Base-by-base conservation (phyloP, 345 rosid genomes). In the Ailanthus altissimus region DNA sequence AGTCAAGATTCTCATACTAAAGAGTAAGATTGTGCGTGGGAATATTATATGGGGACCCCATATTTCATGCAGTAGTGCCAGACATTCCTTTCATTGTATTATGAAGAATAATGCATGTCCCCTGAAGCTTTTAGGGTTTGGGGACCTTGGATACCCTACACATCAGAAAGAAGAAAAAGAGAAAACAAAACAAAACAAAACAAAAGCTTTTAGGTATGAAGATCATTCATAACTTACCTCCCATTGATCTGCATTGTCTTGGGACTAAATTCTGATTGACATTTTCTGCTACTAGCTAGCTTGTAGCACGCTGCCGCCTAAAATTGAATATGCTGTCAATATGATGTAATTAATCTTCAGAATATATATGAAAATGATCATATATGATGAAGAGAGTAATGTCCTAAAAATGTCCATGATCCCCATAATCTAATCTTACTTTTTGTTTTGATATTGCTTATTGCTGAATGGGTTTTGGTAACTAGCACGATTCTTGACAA, bases 1-100 rank as follows among this genome's bases (percentile, higher is more conserved):
- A 80, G 94, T 92, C 89, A 88, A 92, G 85, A 90, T 88, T 90
- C 80, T 89, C 90, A 88, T 56, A 80, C 93, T 54, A n/a, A 32
- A 58, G 49, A 64, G 65, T 38, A 57, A 80, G 80, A 86, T 79
- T 79, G 7, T 75, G 59, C 73, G 73, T 75, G 59, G 75, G 73
- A 60, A 77, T 18, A 59, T 66, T 18, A 59, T 66, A 64, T 62
- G 64, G 81, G 83, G 78, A 77, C 88, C 85, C 84, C 79, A 75
- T 75, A 38, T 63, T 20, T 59, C 53, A 23, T 72, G 72, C 74
- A 70, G 59, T n/a, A 51, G 21, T 23, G 38, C 75, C 70, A 69
- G 69, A 72, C 78, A 75, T 76, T 79, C 80, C 78, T 64, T 79
- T 75, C 82, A 42, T 71, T 78, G 53, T 81, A 76, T 75, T 63